phyloP scores from a whole-genome alignment of 2,329 filamentous ascomycete genomes.

The Penicillium polonicum region DNA sequence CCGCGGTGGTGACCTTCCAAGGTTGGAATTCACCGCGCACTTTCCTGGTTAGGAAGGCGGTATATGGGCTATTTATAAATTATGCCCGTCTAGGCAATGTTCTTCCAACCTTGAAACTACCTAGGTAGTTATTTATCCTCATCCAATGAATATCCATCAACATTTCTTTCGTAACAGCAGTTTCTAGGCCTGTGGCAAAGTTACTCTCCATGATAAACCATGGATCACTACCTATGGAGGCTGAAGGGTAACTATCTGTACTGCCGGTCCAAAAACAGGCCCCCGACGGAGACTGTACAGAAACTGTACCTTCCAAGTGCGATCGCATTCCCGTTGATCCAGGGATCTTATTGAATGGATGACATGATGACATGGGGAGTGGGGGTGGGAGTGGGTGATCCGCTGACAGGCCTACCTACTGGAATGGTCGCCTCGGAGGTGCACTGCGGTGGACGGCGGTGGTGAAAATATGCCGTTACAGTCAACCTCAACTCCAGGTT shows the following conservation, averaged over 20 bases:
- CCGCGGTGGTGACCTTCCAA: constrained; percentile 36
- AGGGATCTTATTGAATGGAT: constrained; percentile 52
- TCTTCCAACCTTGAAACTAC: neutral
- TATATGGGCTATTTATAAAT: neutral
- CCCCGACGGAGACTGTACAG: constrained; percentile 30
- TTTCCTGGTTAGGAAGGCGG: neutral
- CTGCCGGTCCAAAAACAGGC: constrained; percentile 34
- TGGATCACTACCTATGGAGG: constrained; percentile 53
- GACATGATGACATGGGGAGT: constrained; percentile 48
- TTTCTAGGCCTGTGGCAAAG: constrained; percentile 48
- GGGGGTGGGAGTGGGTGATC: constrained; percentile 43
- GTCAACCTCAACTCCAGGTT: constrained; percentile 41
- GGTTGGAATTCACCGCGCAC: constrained; percentile 49
- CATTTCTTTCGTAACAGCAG: constrained; percentile 11
- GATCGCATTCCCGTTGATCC: constrained; percentile 49
- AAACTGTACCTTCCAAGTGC: constrained; percentile 42
- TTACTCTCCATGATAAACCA: constrained; percentile 51
- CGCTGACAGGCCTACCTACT: constrained; percentile 42
- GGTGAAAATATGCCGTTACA: constrained; percentile 47
- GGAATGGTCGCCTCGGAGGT: constrained; percentile 49
- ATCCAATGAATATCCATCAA: neutral
- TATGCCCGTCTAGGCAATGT: neutral
- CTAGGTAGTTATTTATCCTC: neutral
- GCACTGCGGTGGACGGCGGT: constrained; percentile 44
- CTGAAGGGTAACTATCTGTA: constrained; percentile 46